phyloP scores from a whole-genome alignment of 768 basidiomycete genomes.

The Mycena albidolilacea region DNA sequence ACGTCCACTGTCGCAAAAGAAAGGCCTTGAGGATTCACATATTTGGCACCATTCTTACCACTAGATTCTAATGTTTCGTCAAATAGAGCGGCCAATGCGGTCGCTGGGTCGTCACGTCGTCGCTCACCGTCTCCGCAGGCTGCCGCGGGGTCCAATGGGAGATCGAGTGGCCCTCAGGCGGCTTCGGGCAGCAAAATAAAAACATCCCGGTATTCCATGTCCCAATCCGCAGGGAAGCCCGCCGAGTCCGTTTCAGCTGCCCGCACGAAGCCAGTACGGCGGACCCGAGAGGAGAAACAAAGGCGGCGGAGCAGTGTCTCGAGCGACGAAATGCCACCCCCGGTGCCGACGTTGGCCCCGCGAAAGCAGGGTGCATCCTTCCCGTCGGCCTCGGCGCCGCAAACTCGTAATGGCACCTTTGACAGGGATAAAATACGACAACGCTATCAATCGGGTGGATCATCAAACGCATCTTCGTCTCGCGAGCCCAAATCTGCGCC shows the following conservation, averaged over 20 bases:
- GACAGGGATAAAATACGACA: neutral
- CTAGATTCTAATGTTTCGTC: neutral
- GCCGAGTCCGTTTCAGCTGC: neutral
- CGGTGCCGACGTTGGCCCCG: neutral
- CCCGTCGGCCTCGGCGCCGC: slow-evolving; percentile 32
- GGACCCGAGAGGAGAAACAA: slow-evolving; percentile 30
- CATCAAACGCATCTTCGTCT: slow-evolving; percentile 9
- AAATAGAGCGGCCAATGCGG: slow-evolving; percentile 9
- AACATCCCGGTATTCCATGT: neutral
- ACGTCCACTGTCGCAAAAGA: neutral
- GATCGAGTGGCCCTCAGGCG: neutral
- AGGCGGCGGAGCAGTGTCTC: slow-evolving; percentile 20
- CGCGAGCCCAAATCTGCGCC: slow-evolving; percentile 23
- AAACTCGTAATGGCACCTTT: slow-evolving; percentile 11
- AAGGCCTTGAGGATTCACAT: neutral
- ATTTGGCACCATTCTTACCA: neutral
- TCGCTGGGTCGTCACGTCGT: slow-evolving; percentile 18
- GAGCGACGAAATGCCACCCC: slow-evolving; percentile 12
- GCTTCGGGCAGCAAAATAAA: slow-evolving; percentile 12
- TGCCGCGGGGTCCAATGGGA: neutral
- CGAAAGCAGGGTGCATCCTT: neutral
- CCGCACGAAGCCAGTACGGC: slow-evolving; percentile 20
- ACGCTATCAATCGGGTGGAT: slow-evolving; percentile 19
- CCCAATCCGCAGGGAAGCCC: neutral
- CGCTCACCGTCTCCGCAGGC: neutral